Percentiles rank a stretch among this genome's conserved stretches.
These are phyloP conservation scores for Penicillium sp. DNA, from an alignment of 2,329 filamentous ascomycete genomes.

Conservation along the genomic window DNA sequence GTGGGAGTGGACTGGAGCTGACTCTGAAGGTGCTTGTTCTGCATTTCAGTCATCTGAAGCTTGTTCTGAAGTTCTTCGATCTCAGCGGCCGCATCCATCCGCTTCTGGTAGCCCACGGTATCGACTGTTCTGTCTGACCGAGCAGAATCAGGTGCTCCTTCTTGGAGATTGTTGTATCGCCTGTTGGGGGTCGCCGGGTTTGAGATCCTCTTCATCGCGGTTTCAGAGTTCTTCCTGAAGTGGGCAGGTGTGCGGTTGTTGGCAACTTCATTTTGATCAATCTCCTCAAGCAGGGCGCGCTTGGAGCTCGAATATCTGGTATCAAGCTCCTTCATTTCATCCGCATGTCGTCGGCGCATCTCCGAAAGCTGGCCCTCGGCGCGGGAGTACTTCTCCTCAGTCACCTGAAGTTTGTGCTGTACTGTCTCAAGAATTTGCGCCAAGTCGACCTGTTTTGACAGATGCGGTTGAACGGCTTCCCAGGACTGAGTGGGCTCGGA, in stretches of 20 bases:
- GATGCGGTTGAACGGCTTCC: constrained; percentile 67
- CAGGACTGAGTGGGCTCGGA: constrained; percentile 64
- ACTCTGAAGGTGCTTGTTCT: constrained; percentile 86
- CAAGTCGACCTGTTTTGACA: constrained; percentile 68
- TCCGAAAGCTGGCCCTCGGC: constrained; percentile 81
- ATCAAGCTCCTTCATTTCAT: constrained; percentile 67
- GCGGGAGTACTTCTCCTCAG: constrained; percentile 74
- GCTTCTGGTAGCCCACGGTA: constrained; percentile 77
- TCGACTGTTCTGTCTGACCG: constrained; percentile 84
- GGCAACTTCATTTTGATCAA: constrained; percentile 77
- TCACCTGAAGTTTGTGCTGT: constrained; percentile 83
- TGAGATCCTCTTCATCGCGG: constrained; percentile 61
- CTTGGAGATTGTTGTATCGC: constrained; percentile 61
- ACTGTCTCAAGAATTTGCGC: constrained; percentile 82
- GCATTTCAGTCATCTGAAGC: constrained; percentile 90
- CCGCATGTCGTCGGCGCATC: constrained; percentile 69
- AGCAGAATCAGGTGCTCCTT: constrained; percentile 67
- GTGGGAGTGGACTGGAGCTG: constrained; percentile 69
- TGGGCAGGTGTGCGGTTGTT: constrained; percentile 71
- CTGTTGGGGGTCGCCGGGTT: constrained; percentile 76
- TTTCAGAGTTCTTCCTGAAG: constrained; percentile 60
- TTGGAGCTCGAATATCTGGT: constrained; percentile 61
- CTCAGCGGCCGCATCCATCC: constrained; percentile 87
- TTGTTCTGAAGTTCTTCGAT: constrained; percentile 92
- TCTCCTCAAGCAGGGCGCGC: constrained; percentile 79